Evolutionary conservation across 192 early-diverging fungal species (phyloP).

Genomic region (Umbelopsis sp.): DNA sequence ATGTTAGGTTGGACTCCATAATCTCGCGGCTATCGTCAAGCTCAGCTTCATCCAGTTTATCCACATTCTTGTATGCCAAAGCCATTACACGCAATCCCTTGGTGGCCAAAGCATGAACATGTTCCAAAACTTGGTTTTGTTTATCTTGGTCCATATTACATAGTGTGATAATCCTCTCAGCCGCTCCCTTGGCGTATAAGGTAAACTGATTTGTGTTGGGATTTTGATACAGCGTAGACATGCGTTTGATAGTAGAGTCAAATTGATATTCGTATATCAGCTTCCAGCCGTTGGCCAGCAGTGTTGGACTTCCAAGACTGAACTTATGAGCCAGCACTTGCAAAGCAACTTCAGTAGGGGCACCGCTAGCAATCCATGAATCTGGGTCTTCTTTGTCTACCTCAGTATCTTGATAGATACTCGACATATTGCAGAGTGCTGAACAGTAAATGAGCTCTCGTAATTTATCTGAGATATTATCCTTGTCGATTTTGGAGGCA

Average conservation of each 20-base stretch:
- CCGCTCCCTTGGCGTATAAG: slow-evolving; percentile 88
- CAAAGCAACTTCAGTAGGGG: slow-evolving; percentile 93
- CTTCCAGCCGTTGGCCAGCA: slow-evolving; percentile 52
- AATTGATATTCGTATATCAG: slow-evolving; percentile 68
- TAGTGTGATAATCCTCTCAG: slow-evolving; percentile 79
- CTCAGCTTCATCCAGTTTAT: slow-evolving; percentile 22
- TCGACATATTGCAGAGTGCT: slow-evolving; percentile 85
- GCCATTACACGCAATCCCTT: slow-evolving; percentile 85
- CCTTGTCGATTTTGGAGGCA: slow-evolving; percentile 20
- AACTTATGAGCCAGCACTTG: slow-evolving; percentile 85
- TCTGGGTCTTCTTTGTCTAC: slow-evolving; percentile 33
- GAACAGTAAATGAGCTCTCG: slow-evolving; percentile 57
- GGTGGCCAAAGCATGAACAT: slow-evolving; percentile 69
- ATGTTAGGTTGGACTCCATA: slow-evolving; percentile 71
- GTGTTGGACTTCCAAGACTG: slow-evolving; percentile 69
- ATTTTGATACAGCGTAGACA: slow-evolving; percentile 77
- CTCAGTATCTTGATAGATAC: slow-evolving; percentile 47
- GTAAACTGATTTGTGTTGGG: slow-evolving; percentile 23
- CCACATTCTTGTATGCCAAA: slow-evolving; percentile 68
- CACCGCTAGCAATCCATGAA: slow-evolving; percentile 81
- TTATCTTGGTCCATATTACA: slow-evolving; percentile 57
- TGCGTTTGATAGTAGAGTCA: slow-evolving; percentile 83
- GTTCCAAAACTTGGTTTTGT: slow-evolving; percentile 50
- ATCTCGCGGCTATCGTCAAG: slow-evolving; percentile 49
- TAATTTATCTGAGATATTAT: slow-evolving; percentile 4